Evolutionary conservation across 139 green algal genomes (phyloP).

Genomic region (Chlamydomonas applanata): DNA sequence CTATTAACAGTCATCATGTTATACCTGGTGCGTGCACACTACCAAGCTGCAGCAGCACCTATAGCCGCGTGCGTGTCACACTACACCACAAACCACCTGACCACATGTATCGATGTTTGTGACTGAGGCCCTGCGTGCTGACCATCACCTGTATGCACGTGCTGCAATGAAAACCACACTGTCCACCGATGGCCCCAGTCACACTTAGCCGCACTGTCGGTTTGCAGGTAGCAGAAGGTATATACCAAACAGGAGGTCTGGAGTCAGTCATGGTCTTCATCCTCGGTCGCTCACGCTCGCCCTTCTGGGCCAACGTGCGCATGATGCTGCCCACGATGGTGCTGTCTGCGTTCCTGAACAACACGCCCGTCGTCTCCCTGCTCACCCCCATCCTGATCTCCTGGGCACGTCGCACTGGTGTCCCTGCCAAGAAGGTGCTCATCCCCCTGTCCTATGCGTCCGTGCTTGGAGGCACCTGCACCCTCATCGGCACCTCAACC

Average conservation of each 20-base stretch:
- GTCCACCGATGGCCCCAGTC: too few species aligned
- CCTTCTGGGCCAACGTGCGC: neutral
- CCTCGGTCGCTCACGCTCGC: neutral
- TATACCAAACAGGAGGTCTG: conserved; percentile 2
- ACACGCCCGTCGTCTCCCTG: conserved; percentile 61
- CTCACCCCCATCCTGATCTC: conserved; percentile 56
- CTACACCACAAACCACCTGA: too few species aligned
- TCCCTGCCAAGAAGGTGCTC: conserved; percentile 42
- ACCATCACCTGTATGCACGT: too few species aligned
- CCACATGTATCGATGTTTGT: too few species aligned
- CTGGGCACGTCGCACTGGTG: conserved; percentile 25
- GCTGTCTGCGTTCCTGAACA: conserved; percentile 80
- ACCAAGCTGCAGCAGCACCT: too few species aligned
- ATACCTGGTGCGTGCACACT: too few species aligned
- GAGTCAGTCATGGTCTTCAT: neutral
- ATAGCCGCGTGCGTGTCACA: too few species aligned
- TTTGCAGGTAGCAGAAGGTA: neutral
- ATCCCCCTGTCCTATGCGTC: conserved; percentile 72
- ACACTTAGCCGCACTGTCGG: too few species aligned
- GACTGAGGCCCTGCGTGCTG: too few species aligned
- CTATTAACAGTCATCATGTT: too few species aligned
- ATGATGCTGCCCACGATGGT: conserved; percentile 48
- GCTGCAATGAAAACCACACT: too few species aligned
- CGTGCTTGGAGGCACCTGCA: conserved; percentile 76
- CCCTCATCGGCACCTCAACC: conserved; percentile 78